Evolutionary conservation across 257 asterid species (phyloP).

Genomic region (Primulina huaijiensis): DNA sequence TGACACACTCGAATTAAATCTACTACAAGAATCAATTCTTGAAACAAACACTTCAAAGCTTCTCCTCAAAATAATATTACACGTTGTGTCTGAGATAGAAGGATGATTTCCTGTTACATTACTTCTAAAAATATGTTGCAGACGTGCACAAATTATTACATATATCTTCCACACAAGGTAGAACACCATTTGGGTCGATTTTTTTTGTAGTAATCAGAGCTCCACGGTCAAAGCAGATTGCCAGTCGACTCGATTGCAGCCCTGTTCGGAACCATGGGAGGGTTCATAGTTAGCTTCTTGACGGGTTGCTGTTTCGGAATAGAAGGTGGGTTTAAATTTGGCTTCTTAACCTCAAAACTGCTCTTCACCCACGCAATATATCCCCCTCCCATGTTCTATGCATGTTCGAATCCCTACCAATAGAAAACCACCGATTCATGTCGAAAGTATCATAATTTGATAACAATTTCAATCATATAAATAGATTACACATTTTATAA

Average conservation of each 20-base stretch:
- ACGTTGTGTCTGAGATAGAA: not conserved
- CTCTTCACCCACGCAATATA: conserved; percentile 18
- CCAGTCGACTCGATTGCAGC: not conserved
- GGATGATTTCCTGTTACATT: not conserved
- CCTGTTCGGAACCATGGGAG: not conserved
- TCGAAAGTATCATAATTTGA: too few relatives aligned
- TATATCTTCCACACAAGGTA: not conserved
- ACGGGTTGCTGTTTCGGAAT: not conserved
- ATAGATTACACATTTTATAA: too few relatives aligned
- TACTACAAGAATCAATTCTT: too few relatives aligned
- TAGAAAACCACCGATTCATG: not conserved
- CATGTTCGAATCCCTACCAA: conserved; percentile 64
- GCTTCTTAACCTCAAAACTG: not conserved
- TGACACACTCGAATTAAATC: too few relatives aligned
- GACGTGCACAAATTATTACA: not conserved
- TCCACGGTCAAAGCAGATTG: not conserved
- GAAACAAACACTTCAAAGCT: not conserved
- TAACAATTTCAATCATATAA: not conserved
- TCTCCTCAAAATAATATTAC: not conserved
- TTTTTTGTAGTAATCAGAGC: not conserved
- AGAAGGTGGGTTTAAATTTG: not conserved
- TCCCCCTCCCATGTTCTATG: conserved; percentile 73
- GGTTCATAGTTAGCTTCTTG: not conserved
- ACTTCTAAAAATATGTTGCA: not conserved
- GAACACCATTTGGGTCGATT: not conserved